These are phyloP conservation scores for Talinum fruticosum DNA, from an alignment of 148 eudicot genomes.

Conservation along the genomic window DNA sequence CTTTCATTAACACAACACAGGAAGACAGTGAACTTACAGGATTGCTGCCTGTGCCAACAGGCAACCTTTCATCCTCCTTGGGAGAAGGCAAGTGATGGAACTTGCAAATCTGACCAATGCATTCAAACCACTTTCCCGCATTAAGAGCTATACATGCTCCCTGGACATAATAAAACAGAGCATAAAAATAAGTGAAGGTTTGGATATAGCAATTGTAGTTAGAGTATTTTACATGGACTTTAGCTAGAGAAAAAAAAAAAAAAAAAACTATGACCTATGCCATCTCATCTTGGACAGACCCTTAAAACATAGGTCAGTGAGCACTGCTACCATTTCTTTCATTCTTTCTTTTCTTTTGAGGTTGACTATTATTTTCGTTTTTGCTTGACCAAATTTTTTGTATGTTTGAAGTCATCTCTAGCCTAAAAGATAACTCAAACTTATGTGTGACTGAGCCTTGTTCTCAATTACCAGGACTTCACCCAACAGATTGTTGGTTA, in stretches of 20 bases:
- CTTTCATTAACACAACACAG: background rate
- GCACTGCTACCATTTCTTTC: background rate
- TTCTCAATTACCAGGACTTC: no score
- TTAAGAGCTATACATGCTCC: conserved; percentile 88
- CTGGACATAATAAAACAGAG: conserved; percentile 33
- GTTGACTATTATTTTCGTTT: background rate
- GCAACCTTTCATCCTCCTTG: conserved; percentile 72
- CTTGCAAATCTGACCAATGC: conserved; percentile 56
- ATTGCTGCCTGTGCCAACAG: conserved; percentile 97
- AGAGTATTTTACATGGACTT: background rate
- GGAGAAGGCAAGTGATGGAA: conserved; percentile 66
- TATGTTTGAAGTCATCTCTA: no score
- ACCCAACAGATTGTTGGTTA: no score
- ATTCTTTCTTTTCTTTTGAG: background rate
- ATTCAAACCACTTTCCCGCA: conserved; percentile 69
- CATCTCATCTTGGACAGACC: background rate
- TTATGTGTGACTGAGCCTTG: no score
- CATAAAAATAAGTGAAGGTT: background rate
- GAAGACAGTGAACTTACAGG: conserved; percentile 60
- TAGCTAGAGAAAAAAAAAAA: background rate
- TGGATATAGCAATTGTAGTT: background rate
- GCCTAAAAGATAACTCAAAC: no score
- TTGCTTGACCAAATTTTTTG: no score
- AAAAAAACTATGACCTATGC: background rate
- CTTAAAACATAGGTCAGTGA: no score